Evolutionary conservation across 176 grass and related monocot genomes (phyloP).

Genomic region (Juncus inflexus): DNA sequence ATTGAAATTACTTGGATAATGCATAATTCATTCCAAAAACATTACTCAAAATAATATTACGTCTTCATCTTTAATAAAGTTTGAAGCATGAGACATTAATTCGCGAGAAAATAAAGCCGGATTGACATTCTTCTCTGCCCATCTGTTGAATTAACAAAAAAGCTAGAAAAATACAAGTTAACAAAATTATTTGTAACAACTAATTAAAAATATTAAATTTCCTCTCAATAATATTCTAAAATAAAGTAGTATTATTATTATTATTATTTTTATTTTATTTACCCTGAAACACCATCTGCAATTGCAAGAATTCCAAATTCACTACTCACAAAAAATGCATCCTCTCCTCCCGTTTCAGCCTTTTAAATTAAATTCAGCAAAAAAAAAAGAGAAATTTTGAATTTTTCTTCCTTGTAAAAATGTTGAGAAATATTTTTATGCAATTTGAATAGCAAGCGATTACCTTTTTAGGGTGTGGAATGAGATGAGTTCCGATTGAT

Average conservation of each 20-base stretch:
- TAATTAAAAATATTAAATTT: no score
- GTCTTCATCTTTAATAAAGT: conserved; percentile 64
- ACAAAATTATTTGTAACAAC: conserved; percentile 35
- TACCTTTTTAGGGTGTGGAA: conserved; percentile 81
- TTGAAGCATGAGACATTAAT: conserved; percentile 69
- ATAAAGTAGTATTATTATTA: background rate
- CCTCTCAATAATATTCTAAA: background rate
- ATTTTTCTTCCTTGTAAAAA: conserved; percentile 10
- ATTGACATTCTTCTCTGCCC: conserved; percentile 84
- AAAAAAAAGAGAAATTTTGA: conserved; percentile 10
- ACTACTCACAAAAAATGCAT: conserved; percentile 63
- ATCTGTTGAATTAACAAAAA: conserved; percentile 78
- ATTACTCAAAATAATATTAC: conserved; percentile 20
- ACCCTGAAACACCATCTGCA: conserved; percentile 97
- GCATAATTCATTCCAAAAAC: background rate
- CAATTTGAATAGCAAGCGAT: background rate
- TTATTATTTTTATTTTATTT: conserved; percentile 18
- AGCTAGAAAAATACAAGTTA: conserved; percentile 73
- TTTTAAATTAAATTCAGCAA: conserved; percentile 21
- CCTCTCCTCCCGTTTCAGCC: conserved; percentile 76
- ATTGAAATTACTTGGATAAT: background rate
- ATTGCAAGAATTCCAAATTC: conserved; percentile 70
- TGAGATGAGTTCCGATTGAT: conserved; percentile 55
- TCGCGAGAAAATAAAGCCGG: conserved; percentile 87
- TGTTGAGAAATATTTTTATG: background rate